Evolutionary conservation across 768 basidiomycete species (phyloP).

Genomic region (Rhizopogon rudus): DNA sequence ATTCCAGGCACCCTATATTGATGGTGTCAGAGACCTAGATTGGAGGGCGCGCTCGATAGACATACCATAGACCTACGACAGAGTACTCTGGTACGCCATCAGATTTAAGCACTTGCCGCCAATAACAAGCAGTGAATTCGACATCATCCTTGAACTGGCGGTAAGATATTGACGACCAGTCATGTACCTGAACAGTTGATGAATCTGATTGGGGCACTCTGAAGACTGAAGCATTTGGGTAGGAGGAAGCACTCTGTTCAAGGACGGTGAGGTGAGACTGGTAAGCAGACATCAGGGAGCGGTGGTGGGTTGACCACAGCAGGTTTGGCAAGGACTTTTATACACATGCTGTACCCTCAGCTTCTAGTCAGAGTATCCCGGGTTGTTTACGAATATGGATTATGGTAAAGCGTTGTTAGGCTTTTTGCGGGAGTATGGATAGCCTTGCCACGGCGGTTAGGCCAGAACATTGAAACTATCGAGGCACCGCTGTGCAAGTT

Average conservation of each 20-base stretch:
- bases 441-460: slow-evolving; percentile 30
- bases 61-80: slow-evolving; percentile 71
- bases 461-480: slow-evolving; percentile 28
- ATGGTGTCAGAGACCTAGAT: slow-evolving; percentile 7
- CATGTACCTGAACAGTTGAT: slow-evolving; percentile 35
- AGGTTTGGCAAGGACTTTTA: slow-evolving; percentile 15
- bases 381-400: slow-evolving; percentile 22
- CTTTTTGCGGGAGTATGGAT: slow-evolving; percentile 19
- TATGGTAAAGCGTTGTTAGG: slow-evolving; percentile 23
- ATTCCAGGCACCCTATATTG: slow-evolving; percentile 63
- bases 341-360: slow-evolving; percentile 20
- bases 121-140: slow-evolving; percentile 60
- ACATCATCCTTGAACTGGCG: slow-evolving; percentile 60
- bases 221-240: slow-evolving; percentile 52
- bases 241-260: slow-evolving; percentile 46
- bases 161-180: slow-evolving; percentile 64
- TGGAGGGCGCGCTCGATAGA: slow-evolving; percentile 4
- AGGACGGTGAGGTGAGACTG: slow-evolving; percentile 61
- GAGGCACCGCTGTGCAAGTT: slow-evolving; percentile 26
- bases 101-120: slow-evolving; percentile 45
- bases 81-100: slow-evolving; percentile 47
- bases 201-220: slow-evolving; percentile 48
- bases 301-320: slow-evolving; percentile 6
- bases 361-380: slow-evolving; percentile 17
- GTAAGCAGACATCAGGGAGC: slow-evolving; percentile 18